These are phyloP conservation scores for Globisporangium megalacanthum DNA, from an alignment of 352 stramenopile genomes.

Conservation along the genomic window DNA sequence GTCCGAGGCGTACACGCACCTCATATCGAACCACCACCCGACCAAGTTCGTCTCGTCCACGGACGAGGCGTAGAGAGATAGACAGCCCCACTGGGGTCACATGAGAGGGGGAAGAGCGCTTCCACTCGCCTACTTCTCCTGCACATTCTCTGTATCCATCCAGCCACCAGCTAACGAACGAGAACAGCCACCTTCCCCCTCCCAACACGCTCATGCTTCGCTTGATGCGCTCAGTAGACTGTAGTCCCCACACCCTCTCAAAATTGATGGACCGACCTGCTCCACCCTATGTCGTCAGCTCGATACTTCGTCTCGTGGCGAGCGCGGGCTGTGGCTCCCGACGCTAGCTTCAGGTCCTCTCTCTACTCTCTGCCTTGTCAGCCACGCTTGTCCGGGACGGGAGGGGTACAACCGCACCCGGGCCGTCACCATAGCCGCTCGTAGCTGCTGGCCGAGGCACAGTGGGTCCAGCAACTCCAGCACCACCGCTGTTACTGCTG, in stretches of 20 bases:
- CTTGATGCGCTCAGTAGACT: not conserved
- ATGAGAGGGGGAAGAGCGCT: no score
- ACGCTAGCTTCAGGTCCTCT: not conserved
- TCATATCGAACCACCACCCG: conserved; percentile 60
- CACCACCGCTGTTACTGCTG: no score
- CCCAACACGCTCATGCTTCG: no score
- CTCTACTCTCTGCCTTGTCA: not conserved
- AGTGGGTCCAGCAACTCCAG: not conserved
- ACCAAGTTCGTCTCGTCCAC: conserved; percentile 36
- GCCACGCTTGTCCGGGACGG: not conserved
- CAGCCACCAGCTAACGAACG: no score
- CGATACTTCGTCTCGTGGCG: not conserved
- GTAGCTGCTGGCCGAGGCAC: not conserved
- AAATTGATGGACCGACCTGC: not conserved
- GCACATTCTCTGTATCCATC: no score
- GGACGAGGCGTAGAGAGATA: conserved; percentile 14
- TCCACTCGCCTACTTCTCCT: no score
- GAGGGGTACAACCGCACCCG: conserved; percentile 3
- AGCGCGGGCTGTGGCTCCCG: not conserved
- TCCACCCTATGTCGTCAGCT: not conserved
- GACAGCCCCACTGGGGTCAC: no score
- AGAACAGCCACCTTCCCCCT: no score
- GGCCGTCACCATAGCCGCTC: conserved; percentile 8
- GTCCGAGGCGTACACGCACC: conserved; percentile 56
- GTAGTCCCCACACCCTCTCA: not conserved